These are phyloP conservation scores for Globisporangium canariense DNA, from an alignment of 352 stramenopile species.

Conservation along the genomic window DNA sequence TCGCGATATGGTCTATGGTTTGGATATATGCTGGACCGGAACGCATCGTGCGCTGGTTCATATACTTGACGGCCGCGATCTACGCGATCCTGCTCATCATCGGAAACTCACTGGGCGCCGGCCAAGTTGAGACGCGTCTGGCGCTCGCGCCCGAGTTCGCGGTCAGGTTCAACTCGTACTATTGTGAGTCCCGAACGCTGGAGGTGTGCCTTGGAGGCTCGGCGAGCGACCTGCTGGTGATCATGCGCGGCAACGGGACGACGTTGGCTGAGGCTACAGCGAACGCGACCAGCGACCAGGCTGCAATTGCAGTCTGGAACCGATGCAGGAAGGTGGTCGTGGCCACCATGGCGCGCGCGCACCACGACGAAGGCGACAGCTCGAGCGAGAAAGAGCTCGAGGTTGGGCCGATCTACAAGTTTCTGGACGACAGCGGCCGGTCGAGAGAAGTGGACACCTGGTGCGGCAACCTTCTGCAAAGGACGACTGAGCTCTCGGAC, in stretches of 20 bases:
- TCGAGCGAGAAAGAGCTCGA: background rate
- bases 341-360: background rate
- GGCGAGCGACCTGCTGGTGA: background rate
- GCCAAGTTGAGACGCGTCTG: background rate
- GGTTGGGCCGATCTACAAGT: background rate
- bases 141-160: slow-evolving; percentile 4
- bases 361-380: background rate
- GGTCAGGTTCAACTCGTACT: slow-evolving; percentile 14
- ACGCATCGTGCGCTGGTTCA: background rate
- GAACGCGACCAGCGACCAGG: background rate
- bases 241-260: background rate
- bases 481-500: background rate
- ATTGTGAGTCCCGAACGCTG: slow-evolving; percentile 8
- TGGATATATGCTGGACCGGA: too few species aligned
- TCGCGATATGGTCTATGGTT: background rate
- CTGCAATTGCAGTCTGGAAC: background rate
- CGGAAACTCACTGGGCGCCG: slow-evolving; percentile 2
- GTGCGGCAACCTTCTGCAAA: background rate
- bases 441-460: background rate
- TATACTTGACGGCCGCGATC: background rate
- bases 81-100: slow-evolving; percentile 1
- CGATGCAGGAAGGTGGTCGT: background rate
- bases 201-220: background rate
- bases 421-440: background rate
- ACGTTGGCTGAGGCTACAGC: background rate